Evolutionary conservation across 1,284 basidiomycete species (phyloP), one percentile per base, ranked within the genome.

Genomic region (Xerocomus amazonicus): DNA sequence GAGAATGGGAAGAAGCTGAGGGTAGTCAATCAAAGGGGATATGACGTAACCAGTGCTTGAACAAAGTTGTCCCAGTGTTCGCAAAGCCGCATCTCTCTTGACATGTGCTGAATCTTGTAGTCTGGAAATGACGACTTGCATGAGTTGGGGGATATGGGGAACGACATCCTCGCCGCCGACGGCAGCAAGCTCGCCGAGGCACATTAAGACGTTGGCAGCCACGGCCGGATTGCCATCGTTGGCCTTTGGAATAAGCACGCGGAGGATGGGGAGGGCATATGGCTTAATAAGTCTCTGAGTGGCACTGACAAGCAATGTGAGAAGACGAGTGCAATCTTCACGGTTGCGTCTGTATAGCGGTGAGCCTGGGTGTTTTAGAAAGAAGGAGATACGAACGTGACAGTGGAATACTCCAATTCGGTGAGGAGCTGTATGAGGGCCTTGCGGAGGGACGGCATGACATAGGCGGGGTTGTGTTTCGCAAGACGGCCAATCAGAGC

Each of bases 361-460:
- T 50, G 42, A 55, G 56, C 31, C 12, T 43, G 10, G 6, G 13
- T 7, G 17, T 1, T 27, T 5, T n/a, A 27, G 36, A 34, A 42
- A 6, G 19, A 31, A 39, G 32, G 41, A 19, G 43, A 26, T 4
- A 73, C 83, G 53, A 62, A 92, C 89, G 83, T 82, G 48, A 92
- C 87, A 4, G 90, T 95, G 4, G 96, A 93, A 66, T 98, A 99
- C 70, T 99, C 96, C 42, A 99, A 75, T 70, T 99, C 97, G 0
- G 97, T 99, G 47, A 99, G 77, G 8, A 99, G 81, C 67, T 99
- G 96, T 53, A 99, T 97, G 49, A 99, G 76, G 2, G 95, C 90
- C 70, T 99, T 99, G 46, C 97, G 81, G 34, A 99, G 73, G 6
- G 93, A 96, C 4, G 97, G 96, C 90, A 99, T 98, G 31, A 99